Percentiles rank a stretch among this genome's conserved stretches.
Conservation (phyloP, 768 basidiomycete species). For the Lyophyllum semitale region DNA sequence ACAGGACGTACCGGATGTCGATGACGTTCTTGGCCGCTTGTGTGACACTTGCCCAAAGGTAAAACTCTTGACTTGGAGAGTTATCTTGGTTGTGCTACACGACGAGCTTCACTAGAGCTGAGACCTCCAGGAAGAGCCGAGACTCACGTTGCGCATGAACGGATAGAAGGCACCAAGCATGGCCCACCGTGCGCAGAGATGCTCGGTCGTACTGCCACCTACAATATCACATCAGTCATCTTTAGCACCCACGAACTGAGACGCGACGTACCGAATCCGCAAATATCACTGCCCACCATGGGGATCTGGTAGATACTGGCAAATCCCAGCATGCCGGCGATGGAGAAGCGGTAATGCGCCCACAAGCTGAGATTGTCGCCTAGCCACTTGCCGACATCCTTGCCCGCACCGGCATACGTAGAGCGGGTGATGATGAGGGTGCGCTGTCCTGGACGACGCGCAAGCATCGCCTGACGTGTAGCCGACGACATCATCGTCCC, state of each 20-base stretch:
- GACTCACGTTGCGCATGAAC: slow-evolving; percentile 73
- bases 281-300: slow-evolving; percentile 79
- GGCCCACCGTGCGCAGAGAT: slow-evolving; percentile 75
- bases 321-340: slow-evolving; percentile 67
- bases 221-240: background rate
- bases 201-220: slow-evolving; percentile 66
- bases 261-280: slow-evolving; percentile 53
- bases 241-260: background rate
- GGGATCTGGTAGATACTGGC: slow-evolving; percentile 67
- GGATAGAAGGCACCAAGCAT: slow-evolving; percentile 78
- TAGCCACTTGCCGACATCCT: slow-evolving; percentile 72
- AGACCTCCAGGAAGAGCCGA: background rate
- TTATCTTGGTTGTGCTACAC: slow-evolving; percentile 55
- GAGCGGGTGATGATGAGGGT: slow-evolving; percentile 74
- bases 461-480: slow-evolving; percentile 62
- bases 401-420: slow-evolving; percentile 70
- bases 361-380: slow-evolving; percentile 66
- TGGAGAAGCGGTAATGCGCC: slow-evolving; percentile 59
- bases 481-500: slow-evolving; percentile 72
- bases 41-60: slow-evolving; percentile 59
- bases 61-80: slow-evolving; percentile 66
- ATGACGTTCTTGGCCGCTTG: slow-evolving; percentile 61
- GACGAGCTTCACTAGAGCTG: background rate
- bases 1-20: slow-evolving; percentile 54
- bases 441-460: slow-evolving; percentile 59